Conservation (phyloP, 225 moss, liverwort and hornwort species). For the Marchantia paleacea region DNA sequence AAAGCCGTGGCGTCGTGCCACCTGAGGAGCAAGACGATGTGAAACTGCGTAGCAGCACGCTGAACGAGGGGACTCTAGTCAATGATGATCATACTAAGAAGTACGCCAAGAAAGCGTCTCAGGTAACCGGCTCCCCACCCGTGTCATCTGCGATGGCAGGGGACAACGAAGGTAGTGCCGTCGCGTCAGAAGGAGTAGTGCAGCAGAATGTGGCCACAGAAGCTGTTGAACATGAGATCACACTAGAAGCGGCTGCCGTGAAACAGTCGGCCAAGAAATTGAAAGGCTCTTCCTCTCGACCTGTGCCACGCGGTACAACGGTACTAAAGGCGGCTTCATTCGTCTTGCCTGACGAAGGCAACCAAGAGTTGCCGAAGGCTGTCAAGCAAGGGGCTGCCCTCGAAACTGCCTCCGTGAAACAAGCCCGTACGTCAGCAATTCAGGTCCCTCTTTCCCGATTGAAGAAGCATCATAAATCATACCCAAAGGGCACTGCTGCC, state of each 20-base stretch:
- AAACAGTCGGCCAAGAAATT: slow-evolving; percentile 3
- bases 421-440: not conserved
- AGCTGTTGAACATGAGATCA: not conserved
- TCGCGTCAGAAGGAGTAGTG: not conserved
- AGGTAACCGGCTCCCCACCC: not conserved
- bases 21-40: not conserved
- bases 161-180: not conserved
- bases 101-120: not conserved
- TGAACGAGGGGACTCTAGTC: not conserved
- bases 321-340: not conserved
- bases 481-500: not conserved
- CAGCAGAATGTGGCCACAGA: not conserved
- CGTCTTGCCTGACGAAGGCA: not conserved
- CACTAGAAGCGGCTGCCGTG: not conserved
- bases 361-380: not conserved
- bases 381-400: not conserved
- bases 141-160: not conserved
- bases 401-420: not conserved
- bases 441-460: not conserved
- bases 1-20: not conserved
- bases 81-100: not conserved
- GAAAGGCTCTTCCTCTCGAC: not conserved
- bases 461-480: not conserved
- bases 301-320: not conserved
- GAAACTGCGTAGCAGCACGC: not conserved